Conservation (phyloP, 306 rosid genomes). For the Vachellia collinsii region DNA sequence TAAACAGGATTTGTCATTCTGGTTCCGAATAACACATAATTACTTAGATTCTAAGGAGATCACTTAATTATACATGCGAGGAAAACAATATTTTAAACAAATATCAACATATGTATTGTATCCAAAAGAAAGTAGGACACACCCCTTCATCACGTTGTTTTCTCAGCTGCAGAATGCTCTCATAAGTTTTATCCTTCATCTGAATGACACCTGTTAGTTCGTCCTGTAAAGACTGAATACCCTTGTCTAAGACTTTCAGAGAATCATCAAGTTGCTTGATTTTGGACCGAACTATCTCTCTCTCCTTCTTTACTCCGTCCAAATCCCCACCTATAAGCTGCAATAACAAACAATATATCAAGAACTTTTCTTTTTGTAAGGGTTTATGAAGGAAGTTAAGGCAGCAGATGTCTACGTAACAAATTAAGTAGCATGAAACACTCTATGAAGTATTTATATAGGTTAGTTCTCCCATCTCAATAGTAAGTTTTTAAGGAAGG, state of each 20-base stretch:
- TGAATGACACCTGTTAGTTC: constrained; percentile 63
- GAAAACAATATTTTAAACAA: neutral
- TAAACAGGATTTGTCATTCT: neutral
- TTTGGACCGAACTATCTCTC: constrained; percentile 70
- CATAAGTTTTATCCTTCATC: constrained; percentile 73
- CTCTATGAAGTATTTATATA: neutral
- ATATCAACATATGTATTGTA: neutral
- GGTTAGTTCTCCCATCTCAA: neutral
- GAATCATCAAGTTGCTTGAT: constrained; percentile 84
- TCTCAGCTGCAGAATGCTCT: constrained; percentile 68
- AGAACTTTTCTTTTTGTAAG: neutral
- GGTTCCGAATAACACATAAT: neutral
- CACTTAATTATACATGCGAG: neutral
- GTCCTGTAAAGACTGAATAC: constrained; percentile 65
- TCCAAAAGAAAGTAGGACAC: constrained; percentile 34
- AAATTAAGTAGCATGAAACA: neutral
- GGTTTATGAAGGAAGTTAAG: neutral
- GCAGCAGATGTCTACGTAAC: neutral
- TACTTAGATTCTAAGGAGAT: neutral
- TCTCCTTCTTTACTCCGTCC: constrained; percentile 92
- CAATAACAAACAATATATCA: constrained; percentile 37
- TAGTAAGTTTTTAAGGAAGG: neutral
- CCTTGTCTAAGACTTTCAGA: constrained; percentile 58
- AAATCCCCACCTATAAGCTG: constrained; percentile 88
- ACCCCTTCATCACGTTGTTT: constrained; percentile 86